A percentile compares a stretch with the other conserved stretches of the same genome.
These are phyloP conservation scores for Barnettozyma californica DNA, from an alignment of 805 yeast genomes.

Conservation along the genomic window DNA sequence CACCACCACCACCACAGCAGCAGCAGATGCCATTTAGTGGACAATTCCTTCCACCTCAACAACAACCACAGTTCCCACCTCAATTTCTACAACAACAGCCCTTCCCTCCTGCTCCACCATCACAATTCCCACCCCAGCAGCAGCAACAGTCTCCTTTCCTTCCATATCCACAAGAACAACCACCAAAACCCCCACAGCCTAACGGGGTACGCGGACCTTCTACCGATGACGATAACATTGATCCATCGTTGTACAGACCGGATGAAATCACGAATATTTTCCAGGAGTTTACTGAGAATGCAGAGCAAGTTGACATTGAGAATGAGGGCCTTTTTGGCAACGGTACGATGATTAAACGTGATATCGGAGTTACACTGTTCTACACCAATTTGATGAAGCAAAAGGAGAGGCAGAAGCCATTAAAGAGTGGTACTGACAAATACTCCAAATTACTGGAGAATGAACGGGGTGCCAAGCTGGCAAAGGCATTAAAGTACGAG, in stretches of 20 bases:
- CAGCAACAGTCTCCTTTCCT: neutral
- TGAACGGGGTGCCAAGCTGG: conserved; percentile 11
- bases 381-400: conserved; percentile 11
- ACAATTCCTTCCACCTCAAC: neutral
- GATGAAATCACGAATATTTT: conserved; percentile 13
- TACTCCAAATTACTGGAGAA: conserved; percentile 16
- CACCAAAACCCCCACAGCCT: neutral
- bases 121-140: neutral
- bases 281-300: conserved; percentile 11
- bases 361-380: conserved; percentile 13
- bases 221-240: conserved; percentile 11
- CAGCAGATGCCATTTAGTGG: neutral
- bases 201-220: neutral
- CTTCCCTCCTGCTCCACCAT: conserved; percentile 7
- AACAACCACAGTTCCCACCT: conserved; percentile 18
- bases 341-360: conserved; percentile 16
- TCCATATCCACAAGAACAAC: neutral
- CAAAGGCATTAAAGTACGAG: conserved; percentile 16
- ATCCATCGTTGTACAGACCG: conserved; percentile 14
- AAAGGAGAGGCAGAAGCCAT: neutral
- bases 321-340: conserved; percentile 21
- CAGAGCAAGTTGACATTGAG: conserved; percentile 13
- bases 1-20: neutral
- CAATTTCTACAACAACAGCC: conserved; percentile 16
- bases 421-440: conserved; percentile 7